Percentiles rank a stretch among this genome's conserved stretches.
Conservation (phyloP, 352 stramenopile genomes). For the Phytopythium montanum region DNA sequence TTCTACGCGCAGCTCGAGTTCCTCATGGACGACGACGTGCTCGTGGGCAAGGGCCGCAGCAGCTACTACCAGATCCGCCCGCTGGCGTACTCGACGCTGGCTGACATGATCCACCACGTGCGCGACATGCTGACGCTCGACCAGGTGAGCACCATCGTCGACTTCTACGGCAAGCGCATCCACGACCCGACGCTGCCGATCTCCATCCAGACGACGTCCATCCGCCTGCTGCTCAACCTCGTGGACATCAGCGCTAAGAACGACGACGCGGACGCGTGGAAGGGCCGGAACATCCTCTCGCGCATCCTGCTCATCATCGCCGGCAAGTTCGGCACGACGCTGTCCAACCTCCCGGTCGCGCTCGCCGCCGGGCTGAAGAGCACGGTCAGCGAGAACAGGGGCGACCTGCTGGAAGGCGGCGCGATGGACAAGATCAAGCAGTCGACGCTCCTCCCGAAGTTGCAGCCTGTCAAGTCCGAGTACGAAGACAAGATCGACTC, state of each 20-base stretch:
- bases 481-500: slow-evolving; percentile 77
- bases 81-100: slow-evolving; percentile 96
- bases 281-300: slow-evolving; percentile 88
- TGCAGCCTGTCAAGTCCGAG: slow-evolving; percentile 37
- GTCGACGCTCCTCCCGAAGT: slow-evolving; percentile 68
- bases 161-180: slow-evolving; percentile 92
- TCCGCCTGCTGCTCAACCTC: slow-evolving; percentile 95
- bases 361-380: slow-evolving; percentile 51
- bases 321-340: slow-evolving; percentile 92
- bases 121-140: slow-evolving; percentile 91
- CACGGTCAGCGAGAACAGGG: slow-evolving; percentile 34
- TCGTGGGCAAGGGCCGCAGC: slow-evolving; percentile 86
- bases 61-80: slow-evolving; percentile 91
- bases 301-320: slow-evolving; percentile 92
- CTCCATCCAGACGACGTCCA: slow-evolving; percentile 95
- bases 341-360: slow-evolving; percentile 65
- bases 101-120: slow-evolving; percentile 98
- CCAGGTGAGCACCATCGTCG: slow-evolving; percentile 95
- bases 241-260: slow-evolving; percentile 97
- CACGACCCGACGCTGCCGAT: slow-evolving; percentile 92
- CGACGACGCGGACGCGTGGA: slow-evolving; percentile 83
- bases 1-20: slow-evolving; percentile 95
- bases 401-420: slow-evolving; percentile 75
- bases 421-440: slow-evolving; percentile 89
- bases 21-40: slow-evolving; percentile 94